Conservation (phyloP, 2,329 filamentous ascomycete species). For the Calonectria montana region DNA sequence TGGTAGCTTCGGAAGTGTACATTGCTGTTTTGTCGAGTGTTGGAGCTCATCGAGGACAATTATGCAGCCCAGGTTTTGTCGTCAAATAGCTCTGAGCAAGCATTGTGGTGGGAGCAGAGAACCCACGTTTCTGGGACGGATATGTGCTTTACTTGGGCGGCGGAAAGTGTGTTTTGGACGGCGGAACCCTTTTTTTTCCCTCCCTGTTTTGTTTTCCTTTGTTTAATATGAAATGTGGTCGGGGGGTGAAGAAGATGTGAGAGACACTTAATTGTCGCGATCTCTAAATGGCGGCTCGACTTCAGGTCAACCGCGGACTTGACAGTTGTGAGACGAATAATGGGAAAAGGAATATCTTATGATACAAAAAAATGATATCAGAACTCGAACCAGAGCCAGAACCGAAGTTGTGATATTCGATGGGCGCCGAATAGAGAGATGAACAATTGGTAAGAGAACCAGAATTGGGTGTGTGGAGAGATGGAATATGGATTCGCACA, state of each 20-base stretch:
- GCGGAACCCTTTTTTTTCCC: constrained; percentile 10
- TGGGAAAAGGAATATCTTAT: constrained; percentile 6
- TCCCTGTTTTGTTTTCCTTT: constrained; percentile 11
- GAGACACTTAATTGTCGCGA: constrained; percentile 5
- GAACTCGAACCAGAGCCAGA: not conserved
- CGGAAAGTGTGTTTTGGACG: constrained; percentile 14
- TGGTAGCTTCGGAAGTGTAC: not conserved
- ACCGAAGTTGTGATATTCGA: not conserved
- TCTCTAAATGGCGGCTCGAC: constrained; percentile 1
- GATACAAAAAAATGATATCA: constrained; percentile 6
- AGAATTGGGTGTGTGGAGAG: not conserved
- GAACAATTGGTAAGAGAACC: not conserved
- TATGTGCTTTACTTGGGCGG: constrained; percentile 9
- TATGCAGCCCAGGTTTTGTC: constrained; percentile 10
- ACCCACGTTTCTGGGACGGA: constrained; percentile 3
- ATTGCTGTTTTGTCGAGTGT: constrained; percentile 17
- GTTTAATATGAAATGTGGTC: constrained; percentile 19
- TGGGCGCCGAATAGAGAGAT: not conserved
- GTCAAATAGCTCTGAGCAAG: constrained; percentile 1
- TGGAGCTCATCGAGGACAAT: constrained; percentile 16
- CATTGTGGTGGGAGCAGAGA: not conserved
- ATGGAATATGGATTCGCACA: not conserved
- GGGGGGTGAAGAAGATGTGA: not conserved
- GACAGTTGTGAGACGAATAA: constrained; percentile 22
- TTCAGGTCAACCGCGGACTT: not conserved